Evolutionary conservation across 2,329 filamentous ascomycete species (phyloP).

Genomic region (Diplodia mutila): DNA sequence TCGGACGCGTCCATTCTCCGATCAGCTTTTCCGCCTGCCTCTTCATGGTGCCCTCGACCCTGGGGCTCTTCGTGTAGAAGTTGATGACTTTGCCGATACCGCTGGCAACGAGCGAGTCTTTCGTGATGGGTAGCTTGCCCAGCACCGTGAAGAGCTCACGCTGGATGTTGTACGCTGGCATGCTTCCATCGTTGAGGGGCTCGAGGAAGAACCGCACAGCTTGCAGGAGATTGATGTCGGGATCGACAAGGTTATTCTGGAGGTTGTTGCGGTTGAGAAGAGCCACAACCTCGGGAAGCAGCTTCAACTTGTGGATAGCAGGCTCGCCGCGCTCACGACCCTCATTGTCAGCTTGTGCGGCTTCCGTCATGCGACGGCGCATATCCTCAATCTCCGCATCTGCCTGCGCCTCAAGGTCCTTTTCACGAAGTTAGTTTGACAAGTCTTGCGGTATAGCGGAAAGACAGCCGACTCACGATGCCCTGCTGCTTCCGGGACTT

Average conservation of each 20-base stretch:
- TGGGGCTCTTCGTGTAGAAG: conserved; percentile 96
- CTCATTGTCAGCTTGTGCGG: conserved; percentile 82
- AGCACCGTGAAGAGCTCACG: conserved; percentile 87
- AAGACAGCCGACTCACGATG: conserved; percentile 63
- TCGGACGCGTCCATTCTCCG: conserved; percentile 93
- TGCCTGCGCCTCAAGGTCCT: conserved; percentile 89
- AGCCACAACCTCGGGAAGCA: conserved; percentile 86
- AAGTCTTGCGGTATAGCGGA: background rate
- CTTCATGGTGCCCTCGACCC: conserved; percentile 86
- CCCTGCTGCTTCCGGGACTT: conserved; percentile 79
- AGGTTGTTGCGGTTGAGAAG: conserved; percentile 89
- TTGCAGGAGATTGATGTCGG: conserved; percentile 92
- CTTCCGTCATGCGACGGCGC: conserved; percentile 86
- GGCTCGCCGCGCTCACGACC: conserved; percentile 79
- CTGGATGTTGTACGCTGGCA: conserved; percentile 97
- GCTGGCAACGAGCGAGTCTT: conserved; percentile 85
- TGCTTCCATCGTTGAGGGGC: conserved; percentile 87
- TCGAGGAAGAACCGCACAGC: conserved; percentile 97
- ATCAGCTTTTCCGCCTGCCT: conserved; percentile 90
- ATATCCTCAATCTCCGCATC: conserved; percentile 89
- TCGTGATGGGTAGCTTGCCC: conserved; percentile 80
- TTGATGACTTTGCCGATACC: conserved; percentile 95
- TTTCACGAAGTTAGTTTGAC: conserved; percentile 28
- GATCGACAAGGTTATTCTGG: conserved; percentile 83
- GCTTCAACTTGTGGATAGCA: conserved; percentile 89